phyloP scores from a whole-genome alignment of 108 stramenopile species.

The Skeletonema potamos region DNA sequence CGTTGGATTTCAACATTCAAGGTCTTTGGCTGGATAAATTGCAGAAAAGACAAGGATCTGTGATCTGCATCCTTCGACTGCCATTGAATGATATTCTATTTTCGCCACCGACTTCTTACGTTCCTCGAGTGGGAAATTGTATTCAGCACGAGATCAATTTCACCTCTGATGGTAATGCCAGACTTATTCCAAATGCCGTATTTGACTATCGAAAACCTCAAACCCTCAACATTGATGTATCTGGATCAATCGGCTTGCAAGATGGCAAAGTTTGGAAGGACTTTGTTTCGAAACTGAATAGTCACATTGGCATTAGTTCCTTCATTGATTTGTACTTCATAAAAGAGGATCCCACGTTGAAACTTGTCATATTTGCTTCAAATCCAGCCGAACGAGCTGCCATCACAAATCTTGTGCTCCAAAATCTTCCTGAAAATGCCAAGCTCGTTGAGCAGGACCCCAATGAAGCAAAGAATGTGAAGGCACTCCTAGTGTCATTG shows the following conservation, averaged over 20 bases:
- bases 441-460: constrained; percentile 31
- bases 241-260: constrained; percentile 1
- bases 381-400: constrained; percentile 41
- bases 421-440: constrained; percentile 30
- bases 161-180: not conserved
- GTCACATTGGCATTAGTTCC: constrained; percentile 17
- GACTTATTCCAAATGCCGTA: constrained; percentile 24
- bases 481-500: constrained; percentile 21
- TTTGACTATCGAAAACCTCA: constrained; percentile 43
- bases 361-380: constrained; percentile 41
- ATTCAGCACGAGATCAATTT: constrained; percentile 40
- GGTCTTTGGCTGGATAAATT: constrained; percentile 18
- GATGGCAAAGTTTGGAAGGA: constrained; percentile 30
- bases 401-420: constrained; percentile 30
- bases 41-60: constrained; percentile 22
- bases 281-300: constrained; percentile 30
- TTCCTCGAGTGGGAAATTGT: constrained; percentile 17
- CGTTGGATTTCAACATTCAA: constrained; percentile 36
- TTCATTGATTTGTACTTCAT: constrained; percentile 38
- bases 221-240: constrained; percentile 31
- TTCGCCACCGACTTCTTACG: constrained; percentile 4
- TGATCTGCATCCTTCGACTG: constrained; percentile 29
- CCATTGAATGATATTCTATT: constrained; percentile 19
- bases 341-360: constrained; percentile 31
- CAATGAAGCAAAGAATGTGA: constrained; percentile 17